Evolutionary conservation across 2,329 filamentous ascomycete species (phyloP), one percentile per base, ranked within the genome.

Genomic region (Aspergillus quadrilineatus): DNA sequence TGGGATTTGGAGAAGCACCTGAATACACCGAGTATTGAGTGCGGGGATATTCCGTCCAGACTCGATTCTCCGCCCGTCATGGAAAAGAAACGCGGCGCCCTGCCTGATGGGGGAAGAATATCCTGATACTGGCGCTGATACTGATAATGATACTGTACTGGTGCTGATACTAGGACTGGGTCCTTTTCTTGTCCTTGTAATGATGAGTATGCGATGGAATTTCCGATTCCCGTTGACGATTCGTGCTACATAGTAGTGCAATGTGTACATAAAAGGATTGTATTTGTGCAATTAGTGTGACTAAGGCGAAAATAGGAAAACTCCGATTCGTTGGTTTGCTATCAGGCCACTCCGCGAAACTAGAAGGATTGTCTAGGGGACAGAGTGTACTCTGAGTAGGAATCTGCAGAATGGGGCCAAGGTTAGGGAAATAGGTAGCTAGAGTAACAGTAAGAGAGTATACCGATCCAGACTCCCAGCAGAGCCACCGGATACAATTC

Each of bases 231-330:
- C 7, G 17, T 42, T 41, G 9, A n/a, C 6, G 10, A 8, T 8
- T 34, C 2, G 32, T 34, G 10, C 7, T 34, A 34, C 32, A 34
- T 6, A 44, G 17, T 44, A 44, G 17, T 15, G 26, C 8, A 44
- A 26, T 29, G 32, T 5, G 32, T 8, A 34, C 32, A 34, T 12
- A 37, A 5, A 37, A 37, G 12, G 34, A 14, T 14, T 37, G 34
- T 22, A 22, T 14, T 37, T 37, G 34, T 10, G 34, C 39, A 42
- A 42, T 17, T 6, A 22, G 26, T 42, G 36, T 63, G 61, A 63
- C 63, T 65, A 63, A 68, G 61, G 52, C 53, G 42, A 51, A 55
- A 68, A 68, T 70, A 67, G 64, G 63, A 63, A 55, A 51, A 43
- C 48, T 57, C 60, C 69, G 62, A 69, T 70, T 69, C 54, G 59